These are phyloP conservation scores for Calonectria hawksworthii DNA, from an alignment of 2,329 filamentous ascomycete species.

Conservation along the genomic window DNA sequence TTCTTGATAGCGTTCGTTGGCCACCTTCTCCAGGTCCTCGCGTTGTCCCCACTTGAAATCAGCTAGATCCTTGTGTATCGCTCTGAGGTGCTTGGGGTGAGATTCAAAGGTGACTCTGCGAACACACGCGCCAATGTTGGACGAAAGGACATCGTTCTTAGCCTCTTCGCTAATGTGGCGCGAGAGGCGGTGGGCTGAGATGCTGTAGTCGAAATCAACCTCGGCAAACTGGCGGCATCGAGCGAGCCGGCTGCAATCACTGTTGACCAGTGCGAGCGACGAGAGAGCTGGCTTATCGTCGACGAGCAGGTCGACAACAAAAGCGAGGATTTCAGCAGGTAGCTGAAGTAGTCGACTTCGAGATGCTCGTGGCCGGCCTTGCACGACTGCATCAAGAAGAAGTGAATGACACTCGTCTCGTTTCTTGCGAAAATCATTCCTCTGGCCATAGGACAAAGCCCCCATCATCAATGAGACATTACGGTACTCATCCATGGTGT, in stretches of 20 bases:
- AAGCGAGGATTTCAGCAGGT: conserved; percentile 25
- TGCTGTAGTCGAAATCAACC: conserved; percentile 30
- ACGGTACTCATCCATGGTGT: background rate
- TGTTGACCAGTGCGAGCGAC: conserved; percentile 35
- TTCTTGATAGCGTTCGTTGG: background rate
- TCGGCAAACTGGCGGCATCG: conserved; percentile 31
- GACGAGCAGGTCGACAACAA: conserved; percentile 23
- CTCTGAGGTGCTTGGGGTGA: too few relatives aligned
- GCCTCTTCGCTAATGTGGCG: background rate
- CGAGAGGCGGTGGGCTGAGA: background rate
- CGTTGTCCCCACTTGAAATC: too few relatives aligned
- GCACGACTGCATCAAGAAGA: background rate
- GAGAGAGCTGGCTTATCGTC: conserved; percentile 28
- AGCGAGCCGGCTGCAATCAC: conserved; percentile 33
- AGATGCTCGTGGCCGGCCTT: background rate
- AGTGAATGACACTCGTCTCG: background rate
- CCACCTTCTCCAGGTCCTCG: background rate
- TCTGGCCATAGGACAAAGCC: background rate
- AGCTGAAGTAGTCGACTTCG: conserved; percentile 16
- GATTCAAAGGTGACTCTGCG: conserved; percentile 7
- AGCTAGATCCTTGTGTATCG: too few relatives aligned
- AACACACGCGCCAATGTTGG: conserved; percentile 11
- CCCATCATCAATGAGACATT: background rate
- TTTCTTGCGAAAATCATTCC: background rate
- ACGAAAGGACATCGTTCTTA: background rate